Conservation (phyloP, 1,284 basidiomycete genomes). For the Microbotryum violaceum region DNA sequence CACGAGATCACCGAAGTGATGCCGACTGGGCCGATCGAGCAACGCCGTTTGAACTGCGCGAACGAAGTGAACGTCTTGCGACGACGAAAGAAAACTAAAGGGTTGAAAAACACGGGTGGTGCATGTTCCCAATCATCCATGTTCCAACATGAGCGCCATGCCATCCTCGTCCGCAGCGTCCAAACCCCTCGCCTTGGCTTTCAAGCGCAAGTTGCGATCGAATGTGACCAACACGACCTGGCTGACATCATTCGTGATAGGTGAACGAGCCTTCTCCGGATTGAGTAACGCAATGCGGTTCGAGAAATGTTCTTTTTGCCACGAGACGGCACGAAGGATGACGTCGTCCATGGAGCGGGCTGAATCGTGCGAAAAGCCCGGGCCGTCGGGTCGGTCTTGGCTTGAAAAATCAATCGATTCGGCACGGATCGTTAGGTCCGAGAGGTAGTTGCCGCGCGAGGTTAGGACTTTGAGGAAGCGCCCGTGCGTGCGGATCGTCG, state of each 20-base stretch:
- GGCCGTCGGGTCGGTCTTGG: constrained; percentile 16
- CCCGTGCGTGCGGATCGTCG: constrained; percentile 63
- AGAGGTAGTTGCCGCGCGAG: constrained; percentile 85
- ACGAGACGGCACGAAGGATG: constrained; percentile 80
- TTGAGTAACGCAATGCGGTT: constrained; percentile 69
- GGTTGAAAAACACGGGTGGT: neutral
- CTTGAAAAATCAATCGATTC: constrained; percentile 69
- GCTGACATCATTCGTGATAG: constrained; percentile 43
- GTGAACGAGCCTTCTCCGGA: constrained; percentile 15
- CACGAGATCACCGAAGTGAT: too few relatives aligned
- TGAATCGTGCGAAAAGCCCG: constrained; percentile 44
- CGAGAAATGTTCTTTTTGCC: constrained; percentile 87
- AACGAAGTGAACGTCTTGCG: too few relatives aligned
- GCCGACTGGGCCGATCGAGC: too few relatives aligned
- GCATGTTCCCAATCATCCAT: neutral
- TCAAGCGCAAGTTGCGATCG: constrained; percentile 74
- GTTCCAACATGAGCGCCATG: constrained; percentile 15
- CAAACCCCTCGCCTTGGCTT: constrained; percentile 71
- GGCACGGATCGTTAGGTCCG: constrained; percentile 69
- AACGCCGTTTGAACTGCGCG: too few relatives aligned
- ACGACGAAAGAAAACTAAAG: too few relatives aligned
- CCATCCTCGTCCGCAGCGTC: constrained; percentile 56
- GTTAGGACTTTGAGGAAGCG: constrained; percentile 87
- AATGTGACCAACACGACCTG: constrained; percentile 84
- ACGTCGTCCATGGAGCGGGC: constrained; percentile 89